These are phyloP conservation scores for Nakazawaea populi DNA, from an alignment of 805 yeast genomes.

Conservation along the genomic window DNA sequence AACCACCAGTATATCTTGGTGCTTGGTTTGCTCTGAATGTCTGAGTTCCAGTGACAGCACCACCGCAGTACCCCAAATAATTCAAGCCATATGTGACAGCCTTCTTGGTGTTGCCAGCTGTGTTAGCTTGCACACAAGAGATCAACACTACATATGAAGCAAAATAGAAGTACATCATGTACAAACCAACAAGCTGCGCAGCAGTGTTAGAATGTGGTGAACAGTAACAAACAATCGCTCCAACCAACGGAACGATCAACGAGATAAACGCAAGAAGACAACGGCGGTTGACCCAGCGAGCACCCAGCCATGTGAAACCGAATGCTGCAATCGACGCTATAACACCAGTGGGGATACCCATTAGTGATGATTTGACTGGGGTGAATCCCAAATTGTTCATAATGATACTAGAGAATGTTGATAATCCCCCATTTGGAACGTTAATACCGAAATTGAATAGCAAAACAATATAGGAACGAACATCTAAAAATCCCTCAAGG, in stretches of 20 bases:
- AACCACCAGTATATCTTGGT: slow-evolving; percentile 38
- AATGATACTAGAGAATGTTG: slow-evolving; percentile 23
- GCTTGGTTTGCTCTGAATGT: slow-evolving; percentile 36
- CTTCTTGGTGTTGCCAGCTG: slow-evolving; percentile 42
- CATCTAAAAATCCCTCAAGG: slow-evolving; percentile 34
- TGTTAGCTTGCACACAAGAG: slow-evolving; percentile 32
- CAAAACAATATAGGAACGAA: slow-evolving; percentile 16
- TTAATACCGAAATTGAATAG: slow-evolving; percentile 22
- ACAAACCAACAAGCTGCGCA: slow-evolving; percentile 22
- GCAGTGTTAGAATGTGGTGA: slow-evolving; percentile 19
- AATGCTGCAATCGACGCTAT: slow-evolving; percentile 27
- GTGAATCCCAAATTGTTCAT: slow-evolving; percentile 19
- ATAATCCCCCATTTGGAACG: slow-evolving; percentile 27
- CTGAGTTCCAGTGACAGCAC: slow-evolving; percentile 42
- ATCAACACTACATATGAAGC: slow-evolving; percentile 26
- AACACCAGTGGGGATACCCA: slow-evolving; percentile 29
- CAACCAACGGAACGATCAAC: slow-evolving; percentile 22
- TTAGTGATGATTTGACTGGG: slow-evolving; percentile 13
- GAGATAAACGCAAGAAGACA: slow-evolving; percentile 20
- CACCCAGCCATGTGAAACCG: slow-evolving; percentile 26
- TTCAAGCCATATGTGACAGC: slow-evolving; percentile 27
- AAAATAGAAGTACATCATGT: slow-evolving; percentile 28
- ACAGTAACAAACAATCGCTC: slow-evolving; percentile 20
- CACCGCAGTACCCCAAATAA: slow-evolving; percentile 32
- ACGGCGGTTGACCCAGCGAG: slow-evolving; percentile 23